Conservation (phyloP, 768 basidiomycete species). For the Rhizopogon rudus region DNA sequence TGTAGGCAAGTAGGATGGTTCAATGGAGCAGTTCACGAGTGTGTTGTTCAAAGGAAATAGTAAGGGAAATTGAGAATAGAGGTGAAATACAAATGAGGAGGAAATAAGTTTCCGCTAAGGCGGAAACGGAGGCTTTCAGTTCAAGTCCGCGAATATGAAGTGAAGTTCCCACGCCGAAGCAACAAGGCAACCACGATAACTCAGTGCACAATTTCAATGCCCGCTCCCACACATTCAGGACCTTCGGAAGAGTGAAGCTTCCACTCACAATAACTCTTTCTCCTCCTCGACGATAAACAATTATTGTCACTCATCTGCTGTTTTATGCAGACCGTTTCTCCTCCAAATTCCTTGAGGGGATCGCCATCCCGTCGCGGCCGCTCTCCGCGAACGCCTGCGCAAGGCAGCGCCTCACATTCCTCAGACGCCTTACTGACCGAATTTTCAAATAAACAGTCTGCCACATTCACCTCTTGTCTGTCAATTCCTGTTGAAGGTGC, state of each 20-base stretch:
- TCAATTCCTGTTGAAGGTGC: slow-evolving; percentile 77
- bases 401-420: slow-evolving; percentile 32
- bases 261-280: slow-evolving; percentile 10
- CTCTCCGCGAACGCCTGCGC: slow-evolving; percentile 51
- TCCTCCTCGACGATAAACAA: slow-evolving; percentile 6
- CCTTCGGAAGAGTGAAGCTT: slow-evolving; percentile 14
- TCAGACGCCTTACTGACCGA: slow-evolving; percentile 44
- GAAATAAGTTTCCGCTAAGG: slow-evolving; percentile 1
- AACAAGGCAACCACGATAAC: slow-evolving; percentile 29
- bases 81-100: neutral
- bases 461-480: slow-evolving; percentile 60
- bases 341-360: slow-evolving; percentile 47
- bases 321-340: slow-evolving; percentile 40
- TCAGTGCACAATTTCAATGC: slow-evolving; percentile 35
- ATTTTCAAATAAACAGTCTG: slow-evolving; percentile 43
- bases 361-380: slow-evolving; percentile 60
- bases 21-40: neutral
- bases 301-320: slow-evolving; percentile 2
- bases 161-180: slow-evolving; percentile 27
- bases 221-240: slow-evolving; percentile 35
- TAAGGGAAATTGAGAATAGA: neutral
- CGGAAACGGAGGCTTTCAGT: slow-evolving; percentile 28
- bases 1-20: too few species aligned
- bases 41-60: neutral
- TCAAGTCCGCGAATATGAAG: slow-evolving; percentile 29